Evolutionary conservation across 306 rosid species (phyloP).

Genomic region (Bauhinia variegata): DNA sequence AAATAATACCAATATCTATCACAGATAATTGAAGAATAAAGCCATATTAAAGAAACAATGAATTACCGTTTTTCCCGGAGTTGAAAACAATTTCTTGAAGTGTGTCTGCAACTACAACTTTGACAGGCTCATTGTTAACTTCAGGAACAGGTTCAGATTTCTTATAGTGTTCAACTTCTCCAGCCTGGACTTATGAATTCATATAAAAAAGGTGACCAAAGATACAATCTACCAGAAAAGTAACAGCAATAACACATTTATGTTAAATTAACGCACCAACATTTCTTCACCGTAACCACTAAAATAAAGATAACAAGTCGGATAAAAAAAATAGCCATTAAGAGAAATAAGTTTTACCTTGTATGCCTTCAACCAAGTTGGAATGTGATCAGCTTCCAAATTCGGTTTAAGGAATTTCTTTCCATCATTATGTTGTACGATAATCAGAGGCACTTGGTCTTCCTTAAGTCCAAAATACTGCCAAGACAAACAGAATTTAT

Average conservation of each 20-base stretch:
- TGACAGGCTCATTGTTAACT: constrained; percentile 79
- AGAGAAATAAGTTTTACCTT: constrained; percentile 56
- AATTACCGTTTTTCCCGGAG: constrained; percentile 81
- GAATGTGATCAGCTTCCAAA: constrained; percentile 69
- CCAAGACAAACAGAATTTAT: constrained; percentile 32
- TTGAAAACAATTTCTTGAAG: constrained; percentile 72
- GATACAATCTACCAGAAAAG: neutral
- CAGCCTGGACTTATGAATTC: constrained; percentile 59
- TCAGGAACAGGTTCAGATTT: constrained; percentile 90
- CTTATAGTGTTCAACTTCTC: constrained; percentile 57
- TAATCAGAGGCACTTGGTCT: constrained; percentile 76
- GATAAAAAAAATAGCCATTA: constrained; percentile 2
- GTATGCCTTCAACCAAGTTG: constrained; percentile 79
- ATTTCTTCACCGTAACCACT: neutral
- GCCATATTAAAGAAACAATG: constrained; percentile 15
- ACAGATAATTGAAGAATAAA: neutral
- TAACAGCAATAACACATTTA: neutral
- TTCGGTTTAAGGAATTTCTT: constrained; percentile 70
- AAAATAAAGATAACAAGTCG: neutral
- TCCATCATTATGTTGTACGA: constrained; percentile 69
- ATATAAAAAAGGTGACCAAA: constrained; percentile 29
- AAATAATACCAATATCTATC: constrained; percentile 13
- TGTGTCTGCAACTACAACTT: constrained; percentile 77
- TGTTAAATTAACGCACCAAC: neutral
- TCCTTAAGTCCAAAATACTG: constrained; percentile 90